A percentile compares a stretch with the other conserved stretches of the same genome.
Conservation (phyloP, 2,329 filamentous ascomycete species). For the Fusarium succisae region DNA sequence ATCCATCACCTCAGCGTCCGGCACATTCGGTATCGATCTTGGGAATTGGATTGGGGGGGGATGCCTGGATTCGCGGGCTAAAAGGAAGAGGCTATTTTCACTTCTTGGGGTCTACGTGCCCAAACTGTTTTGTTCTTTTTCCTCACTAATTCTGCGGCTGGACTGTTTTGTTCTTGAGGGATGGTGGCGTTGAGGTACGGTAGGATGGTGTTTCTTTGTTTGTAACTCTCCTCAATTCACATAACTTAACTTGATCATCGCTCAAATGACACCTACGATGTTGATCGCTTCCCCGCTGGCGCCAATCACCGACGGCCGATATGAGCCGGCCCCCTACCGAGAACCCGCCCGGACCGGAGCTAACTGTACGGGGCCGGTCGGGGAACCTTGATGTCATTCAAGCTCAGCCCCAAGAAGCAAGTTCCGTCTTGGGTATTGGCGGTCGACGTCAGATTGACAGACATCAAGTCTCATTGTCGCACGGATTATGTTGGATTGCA, state of each 20-base stretch:
- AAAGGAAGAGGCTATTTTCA: slow-evolving; percentile 4
- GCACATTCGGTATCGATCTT: slow-evolving; percentile 26
- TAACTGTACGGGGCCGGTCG: slow-evolving; percentile 19
- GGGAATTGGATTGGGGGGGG: slow-evolving; percentile 22
- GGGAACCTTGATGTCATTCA: slow-evolving; percentile 16
- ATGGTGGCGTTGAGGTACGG: slow-evolving; percentile 33
- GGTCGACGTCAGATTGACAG: background rate
- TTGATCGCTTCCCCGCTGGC: background rate
- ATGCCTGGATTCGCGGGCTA: slow-evolving; percentile 26
- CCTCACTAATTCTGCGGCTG: slow-evolving; percentile 2
- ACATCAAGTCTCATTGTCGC: background rate
- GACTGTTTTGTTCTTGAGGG: slow-evolving; percentile 13
- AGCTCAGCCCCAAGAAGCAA: background rate
- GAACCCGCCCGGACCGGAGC: slow-evolving; percentile 23
- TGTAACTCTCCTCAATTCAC: slow-evolving; percentile 38
- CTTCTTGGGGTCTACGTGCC: slow-evolving; percentile 16
- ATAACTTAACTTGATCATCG: slow-evolving; percentile 3
- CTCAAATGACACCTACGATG: slow-evolving; percentile 16
- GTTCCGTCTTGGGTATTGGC: background rate
- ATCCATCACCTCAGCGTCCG: slow-evolving; percentile 33
- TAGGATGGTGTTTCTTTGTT: slow-evolving; percentile 19
- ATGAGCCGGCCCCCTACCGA: slow-evolving; percentile 23
- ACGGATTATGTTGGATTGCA: background rate
- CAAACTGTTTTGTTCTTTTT: slow-evolving; percentile 15
- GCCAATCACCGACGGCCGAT: slow-evolving; percentile 26